A percentile compares a stretch with the other conserved stretches of the same genome.
These are phyloP conservation scores for Triangularia setosa DNA, from an alignment of 2,329 filamentous ascomycete species.

Conservation along the genomic window DNA sequence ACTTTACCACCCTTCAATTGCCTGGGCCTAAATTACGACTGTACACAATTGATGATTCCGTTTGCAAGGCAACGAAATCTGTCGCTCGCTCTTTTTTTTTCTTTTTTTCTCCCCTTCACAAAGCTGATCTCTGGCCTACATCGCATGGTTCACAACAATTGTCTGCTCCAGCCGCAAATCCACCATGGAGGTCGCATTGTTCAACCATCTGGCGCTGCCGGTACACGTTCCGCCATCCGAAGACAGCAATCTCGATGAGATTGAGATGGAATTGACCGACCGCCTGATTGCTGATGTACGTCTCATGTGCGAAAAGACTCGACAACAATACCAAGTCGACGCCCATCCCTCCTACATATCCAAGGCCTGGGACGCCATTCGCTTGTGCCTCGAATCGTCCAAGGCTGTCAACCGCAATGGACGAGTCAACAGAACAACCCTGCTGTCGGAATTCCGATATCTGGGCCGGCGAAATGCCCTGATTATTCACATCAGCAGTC, in stretches of 20 bases:
- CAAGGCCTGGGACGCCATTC: slow-evolving; percentile 10
- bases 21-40: not conserved
- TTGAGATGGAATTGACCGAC: slow-evolving; percentile 6
- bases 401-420: slow-evolving; percentile 6
- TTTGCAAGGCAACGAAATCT: not conserved
- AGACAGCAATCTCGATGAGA: slow-evolving; percentile 7
- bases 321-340: not conserved
- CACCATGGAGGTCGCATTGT: slow-evolving; percentile 11
- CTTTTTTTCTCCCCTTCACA: not conserved
- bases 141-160: not conserved
- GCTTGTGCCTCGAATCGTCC: slow-evolving; percentile 5
- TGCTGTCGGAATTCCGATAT: slow-evolving; percentile 9
- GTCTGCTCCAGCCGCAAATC: not conserved
- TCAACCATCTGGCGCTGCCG: slow-evolving; percentile 17
- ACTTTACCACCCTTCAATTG: not conserved
- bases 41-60: not conserved
- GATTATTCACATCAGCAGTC: slow-evolving; percentile 14
- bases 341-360: too few species aligned
- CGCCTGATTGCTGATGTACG: not conserved
- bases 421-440: slow-evolving; percentile 11
- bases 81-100: not conserved
- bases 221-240: slow-evolving; percentile 11
- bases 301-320: not conserved
- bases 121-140: not conserved
- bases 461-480: not conserved